Base-by-base conservation (phyloP, 345 rosid species). In the Hibiscus mutabilis region DNA sequence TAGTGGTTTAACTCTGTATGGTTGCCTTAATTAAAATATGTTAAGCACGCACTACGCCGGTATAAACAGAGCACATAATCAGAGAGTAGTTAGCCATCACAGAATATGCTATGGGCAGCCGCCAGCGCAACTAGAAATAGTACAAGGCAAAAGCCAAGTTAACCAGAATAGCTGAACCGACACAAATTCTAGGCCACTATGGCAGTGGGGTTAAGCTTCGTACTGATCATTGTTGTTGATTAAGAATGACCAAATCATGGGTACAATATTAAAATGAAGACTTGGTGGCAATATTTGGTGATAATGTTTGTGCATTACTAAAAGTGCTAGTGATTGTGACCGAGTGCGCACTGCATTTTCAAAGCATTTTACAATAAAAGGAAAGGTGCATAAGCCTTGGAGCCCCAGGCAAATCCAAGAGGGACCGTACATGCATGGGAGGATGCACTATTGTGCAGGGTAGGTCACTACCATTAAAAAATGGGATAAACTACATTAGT, bases 361-460 rank as follows among this genome's bases (percentile, higher is more conserved):
- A 68, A 59, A 78, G 68, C 46, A 77, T 73, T 19, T 78, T 79
- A 44, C 78, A 69, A 4, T 29, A 19, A 59, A 85, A 82, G 74
- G 86, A 77, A 82, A 83, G 88, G 86, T n/a, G 57, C n/a, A 12
- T 14, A 72, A 64, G 47, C 68, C 33, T 76, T 76, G 51, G 4
- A 72, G 68, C 78, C 85, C 82, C 85, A 79, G 82, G 33, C 1
- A 69, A 24, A 46, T 64, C 74, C 51, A 66, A 53, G 22, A 10
- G 42, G 72, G 42, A 16, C 22, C 65, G 57, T 66, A 46, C 5
- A 66, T 66, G 57, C n/a, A n/a, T n/a, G n/a, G n/a, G n/a, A n/a
- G n/a, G n/a, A n/a, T n/a, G n/a, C n/a, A n/a, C n/a, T n/a, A n/a
- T n/a, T n/a, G n/a, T n/a, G n/a, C n/a, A n/a, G n/a, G n/a, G n/a